These are phyloP conservation scores for Saccharomycopsis fermentans DNA, from an alignment of 805 yeast species.

Conservation along the genomic window DNA sequence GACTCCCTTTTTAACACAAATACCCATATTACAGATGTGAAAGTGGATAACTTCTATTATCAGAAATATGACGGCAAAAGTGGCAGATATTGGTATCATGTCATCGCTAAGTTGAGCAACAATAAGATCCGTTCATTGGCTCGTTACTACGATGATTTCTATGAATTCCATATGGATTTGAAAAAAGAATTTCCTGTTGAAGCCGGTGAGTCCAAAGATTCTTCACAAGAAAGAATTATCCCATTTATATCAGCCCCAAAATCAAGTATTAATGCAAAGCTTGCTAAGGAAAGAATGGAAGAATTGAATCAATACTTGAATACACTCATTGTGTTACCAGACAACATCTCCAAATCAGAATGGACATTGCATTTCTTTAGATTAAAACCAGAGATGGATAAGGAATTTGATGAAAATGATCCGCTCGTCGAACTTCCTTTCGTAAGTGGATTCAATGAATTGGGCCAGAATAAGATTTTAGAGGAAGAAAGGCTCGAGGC, in stretches of 20 bases:
- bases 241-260: conserved; percentile 97
- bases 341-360: conserved; percentile 58
- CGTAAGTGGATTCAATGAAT: conserved; percentile 18
- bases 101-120: conserved; percentile 54
- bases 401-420: conserved; percentile 19
- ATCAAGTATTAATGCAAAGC: conserved; percentile 76
- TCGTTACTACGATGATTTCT: conserved; percentile 91
- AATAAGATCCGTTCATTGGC: conserved; percentile 67
- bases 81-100: conserved; percentile 82
- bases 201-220: conserved; percentile 66
- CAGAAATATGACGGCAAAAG: conserved; percentile 56
- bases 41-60: conserved; percentile 41
- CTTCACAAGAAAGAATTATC: conserved; percentile 51
- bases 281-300: conserved; percentile 43
- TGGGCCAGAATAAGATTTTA: conserved; percentile 6
- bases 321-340: conserved; percentile 60
- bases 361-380: conserved; percentile 66
- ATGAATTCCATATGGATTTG: conserved; percentile 79
- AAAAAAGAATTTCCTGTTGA: conserved; percentile 82
- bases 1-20: conserved; percentile 11
- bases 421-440: conserved; percentile 13
- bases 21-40: conserved; percentile 34
- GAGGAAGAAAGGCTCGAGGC: neutral
- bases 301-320: conserved; percentile 48
- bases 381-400: conserved; percentile 31